Base-by-base conservation (phyloP, 352 stramenopile genomes). In the Phytophthora agathidicida region DNA sequence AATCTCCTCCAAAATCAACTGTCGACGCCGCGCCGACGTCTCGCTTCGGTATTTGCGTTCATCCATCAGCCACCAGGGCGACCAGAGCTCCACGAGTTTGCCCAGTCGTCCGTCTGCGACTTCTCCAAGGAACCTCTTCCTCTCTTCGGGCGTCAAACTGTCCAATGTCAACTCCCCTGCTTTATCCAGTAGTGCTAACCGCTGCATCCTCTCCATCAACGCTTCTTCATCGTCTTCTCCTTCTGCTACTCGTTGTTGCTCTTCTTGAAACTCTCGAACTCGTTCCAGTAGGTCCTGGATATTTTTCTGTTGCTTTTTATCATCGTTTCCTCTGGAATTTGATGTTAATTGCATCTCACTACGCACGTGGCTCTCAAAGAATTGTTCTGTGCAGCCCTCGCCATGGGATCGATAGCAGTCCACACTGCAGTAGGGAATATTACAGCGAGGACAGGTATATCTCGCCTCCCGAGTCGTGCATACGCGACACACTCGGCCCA, bases 381-480 rank as follows among this genome's bases (percentile, higher is more conserved):
- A 96, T 19, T 70, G 65, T 52, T 96, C 87, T 0, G 83, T 94
- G 55, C 87, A 96, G 9, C 39, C 53, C 44, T 77, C 62, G 35
- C 84, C 76, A 61, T 96, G 87, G 9, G 55, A 57, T 38, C 81
- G 79, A 65, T 92, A 96, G 75, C 87, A 96, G 19, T 61, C 38
- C 7, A 91, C 82, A 48, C 80, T 83, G 60, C 87, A 96, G 65
- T 94, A 96, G 6, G 81, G 71, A 38, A 69, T 60, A 24, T 89
- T 90, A 69, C 87, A 96, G 5, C 83, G 82, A 17, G 87, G 87
- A 76, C 87, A 96, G 10, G 80, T 91, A 75, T 96, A 96, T 39
- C 83, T 77, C 23, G 83, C 71, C 36, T 78, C 60, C 19, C 73
- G 68, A 9, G 56, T 68, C 26, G 73, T 74, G 49, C 85, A 94